Conservation (phyloP, 768 basidiomycete species). For the Russula vinacea region DNA sequence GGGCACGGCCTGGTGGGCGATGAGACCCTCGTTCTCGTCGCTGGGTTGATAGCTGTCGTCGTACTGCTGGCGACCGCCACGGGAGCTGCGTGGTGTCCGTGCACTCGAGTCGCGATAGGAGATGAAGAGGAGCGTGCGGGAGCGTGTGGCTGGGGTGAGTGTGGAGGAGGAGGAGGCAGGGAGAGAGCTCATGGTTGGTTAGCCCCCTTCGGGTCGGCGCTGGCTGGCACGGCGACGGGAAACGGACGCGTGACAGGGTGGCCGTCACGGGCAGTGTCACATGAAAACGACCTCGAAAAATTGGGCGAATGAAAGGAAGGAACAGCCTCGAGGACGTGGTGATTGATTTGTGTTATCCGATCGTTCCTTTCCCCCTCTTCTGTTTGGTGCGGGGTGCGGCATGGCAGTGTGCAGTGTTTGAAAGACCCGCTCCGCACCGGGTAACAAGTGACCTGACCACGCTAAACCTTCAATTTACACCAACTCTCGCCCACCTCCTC, state of each 20-base stretch:
- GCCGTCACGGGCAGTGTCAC: neutral
- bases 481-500: conserved; percentile 21
- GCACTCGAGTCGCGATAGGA: conserved; percentile 83
- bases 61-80: conserved; percentile 40
- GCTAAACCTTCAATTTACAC: neutral
- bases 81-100: conserved; percentile 43
- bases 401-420: neutral
- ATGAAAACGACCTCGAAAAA: neutral
- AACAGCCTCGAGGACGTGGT: conserved; percentile 6
- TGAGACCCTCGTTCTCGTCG: conserved; percentile 70
- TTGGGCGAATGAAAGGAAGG: neutral
- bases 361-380: conserved; percentile 20
- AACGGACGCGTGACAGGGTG: neutral
- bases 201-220: too few relatives aligned
- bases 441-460: conserved; percentile 4
- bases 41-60: conserved; percentile 49
- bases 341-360: conserved; percentile 22
- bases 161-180: conserved; percentile 37
- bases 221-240: neutral
- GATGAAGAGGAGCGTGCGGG: conserved; percentile 87
- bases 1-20: conserved; percentile 42
- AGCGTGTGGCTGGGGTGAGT: conserved; percentile 58
- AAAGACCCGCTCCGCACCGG: neutral
- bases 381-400: conserved; percentile 1
- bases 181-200: conserved; percentile 28